Evolutionary conservation across 2,329 filamentous ascomycete species (phyloP).

Genomic region (Byssoonygena ceratinophila): DNA sequence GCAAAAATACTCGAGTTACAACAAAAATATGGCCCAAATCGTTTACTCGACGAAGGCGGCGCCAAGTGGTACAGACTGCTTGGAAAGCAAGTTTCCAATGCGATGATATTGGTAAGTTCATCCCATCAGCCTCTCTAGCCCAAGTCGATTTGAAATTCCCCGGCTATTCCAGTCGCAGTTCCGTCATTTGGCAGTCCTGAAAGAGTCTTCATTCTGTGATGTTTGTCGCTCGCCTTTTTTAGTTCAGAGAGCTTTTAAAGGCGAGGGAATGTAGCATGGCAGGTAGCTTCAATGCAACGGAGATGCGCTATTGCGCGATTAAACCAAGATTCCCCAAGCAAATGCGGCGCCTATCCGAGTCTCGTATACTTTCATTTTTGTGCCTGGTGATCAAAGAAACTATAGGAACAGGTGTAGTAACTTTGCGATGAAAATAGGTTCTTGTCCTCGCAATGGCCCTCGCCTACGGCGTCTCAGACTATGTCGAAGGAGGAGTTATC

Average conservation of each 20-base stretch:
- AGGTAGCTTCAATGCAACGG: conserved; percentile 6
- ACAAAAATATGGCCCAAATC: conserved; percentile 42
- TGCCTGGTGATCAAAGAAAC: not conserved
- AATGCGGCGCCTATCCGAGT: not conserved
- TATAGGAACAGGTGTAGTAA: conserved; percentile 14
- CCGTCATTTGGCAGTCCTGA: not conserved
- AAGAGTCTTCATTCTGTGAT: not conserved
- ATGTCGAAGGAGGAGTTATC: conserved; percentile 50
- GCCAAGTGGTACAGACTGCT: conserved; percentile 42
- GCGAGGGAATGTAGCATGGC: conserved; percentile 5
- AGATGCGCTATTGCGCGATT: not conserved
- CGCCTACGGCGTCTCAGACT: conserved; percentile 46
- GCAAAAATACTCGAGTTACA: conserved; percentile 37
- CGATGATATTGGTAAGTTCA: conserved; percentile 43
- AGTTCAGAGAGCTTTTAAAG: not conserved
- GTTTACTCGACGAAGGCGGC: conserved; percentile 38
- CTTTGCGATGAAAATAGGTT: conserved; percentile 40
- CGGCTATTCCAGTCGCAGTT: not conserved
- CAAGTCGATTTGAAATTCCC: not conserved
- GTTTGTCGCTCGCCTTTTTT: conserved; percentile 5
- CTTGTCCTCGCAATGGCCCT: conserved; percentile 64
- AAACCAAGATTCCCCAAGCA: not conserved
- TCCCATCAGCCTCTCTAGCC: not conserved
- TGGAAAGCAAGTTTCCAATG: conserved; percentile 44
- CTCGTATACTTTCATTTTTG: not conserved